phyloP scores from a whole-genome alignment of 2,329 filamentous ascomycete genomes.

The Didymella lethalis region DNA sequence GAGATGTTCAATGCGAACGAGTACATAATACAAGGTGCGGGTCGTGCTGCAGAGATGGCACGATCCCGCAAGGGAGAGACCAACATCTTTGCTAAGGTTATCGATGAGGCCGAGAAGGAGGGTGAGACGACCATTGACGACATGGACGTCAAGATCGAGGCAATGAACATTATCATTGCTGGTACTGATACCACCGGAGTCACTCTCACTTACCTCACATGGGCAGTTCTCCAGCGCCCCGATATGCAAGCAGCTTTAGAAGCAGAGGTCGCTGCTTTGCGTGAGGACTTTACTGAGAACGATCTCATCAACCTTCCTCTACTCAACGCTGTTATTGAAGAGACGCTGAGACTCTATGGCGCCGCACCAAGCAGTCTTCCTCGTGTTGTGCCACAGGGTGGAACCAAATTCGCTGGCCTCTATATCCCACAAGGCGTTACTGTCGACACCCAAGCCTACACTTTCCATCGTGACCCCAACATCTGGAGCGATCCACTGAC shows the following conservation, averaged over 20 bases:
- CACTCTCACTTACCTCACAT: conserved; percentile 47
- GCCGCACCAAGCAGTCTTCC: conserved; percentile 49
- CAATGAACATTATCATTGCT: conserved; percentile 46
- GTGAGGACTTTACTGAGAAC: conserved; percentile 35
- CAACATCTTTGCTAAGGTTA: conserved; percentile 47
- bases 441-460: conserved; percentile 52
- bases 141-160: conserved; percentile 45
- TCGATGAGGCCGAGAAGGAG: conserved; percentile 43
- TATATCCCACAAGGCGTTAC: conserved; percentile 50
- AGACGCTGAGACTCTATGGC: conserved; percentile 50
- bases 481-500: conserved; percentile 39
- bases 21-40: conserved; percentile 41
- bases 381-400: conserved; percentile 49
- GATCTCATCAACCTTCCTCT: conserved; percentile 46
- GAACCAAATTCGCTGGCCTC: conserved; percentile 44
- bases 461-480: conserved; percentile 48
- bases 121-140: conserved; percentile 42
- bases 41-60: conserved; percentile 43
- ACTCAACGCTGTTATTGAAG: conserved; percentile 51
- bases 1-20: conserved; percentile 49
- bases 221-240: conserved; percentile 40
- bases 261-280: conserved; percentile 31
- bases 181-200: conserved; percentile 48
- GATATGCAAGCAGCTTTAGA: conserved; percentile 32
- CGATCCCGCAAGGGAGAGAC: conserved; percentile 39